Evolutionary conservation across 768 basidiomycete species (phyloP).

Genomic region (Solioccasus polychromus): DNA sequence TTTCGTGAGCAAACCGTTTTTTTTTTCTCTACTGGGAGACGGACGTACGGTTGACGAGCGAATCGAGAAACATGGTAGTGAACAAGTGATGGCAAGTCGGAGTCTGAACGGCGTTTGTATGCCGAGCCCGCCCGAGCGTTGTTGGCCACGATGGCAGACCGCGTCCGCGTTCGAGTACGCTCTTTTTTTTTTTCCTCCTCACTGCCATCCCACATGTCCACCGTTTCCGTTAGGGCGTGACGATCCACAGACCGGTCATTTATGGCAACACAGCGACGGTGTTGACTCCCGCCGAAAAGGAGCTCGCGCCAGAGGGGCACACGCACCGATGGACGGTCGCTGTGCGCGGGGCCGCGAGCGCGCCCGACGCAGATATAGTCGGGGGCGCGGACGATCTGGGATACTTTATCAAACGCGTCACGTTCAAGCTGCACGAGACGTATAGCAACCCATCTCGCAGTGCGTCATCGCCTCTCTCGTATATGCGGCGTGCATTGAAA

Average conservation of each 20-base stretch:
- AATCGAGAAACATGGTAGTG: constrained; percentile 49
- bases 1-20: neutral
- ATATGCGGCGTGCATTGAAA: neutral
- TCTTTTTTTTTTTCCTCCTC: neutral
- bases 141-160: constrained; percentile 53
- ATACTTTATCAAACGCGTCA: constrained; percentile 93
- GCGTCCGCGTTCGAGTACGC: constrained; percentile 76
- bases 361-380: constrained; percentile 68
- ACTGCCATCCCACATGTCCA: neutral
- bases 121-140: constrained; percentile 37
- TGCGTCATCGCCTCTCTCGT: constrained; percentile 35
- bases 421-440: constrained; percentile 97
- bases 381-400: constrained; percentile 89
- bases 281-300: constrained; percentile 70
- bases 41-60: constrained; percentile 63
- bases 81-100: constrained; percentile 16
- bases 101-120: constrained; percentile 33
- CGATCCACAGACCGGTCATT: constrained; percentile 86
- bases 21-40: neutral
- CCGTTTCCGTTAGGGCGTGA: constrained; percentile 59
- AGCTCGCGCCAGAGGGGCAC: constrained; percentile 61
- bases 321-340: constrained; percentile 98
- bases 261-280: constrained; percentile 92
- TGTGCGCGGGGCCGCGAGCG: constrained; percentile 81
- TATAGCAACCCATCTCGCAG: constrained; percentile 89